Conservation (phyloP, 1,139 yeast species). For the Candida sanyaensis region DNA sequence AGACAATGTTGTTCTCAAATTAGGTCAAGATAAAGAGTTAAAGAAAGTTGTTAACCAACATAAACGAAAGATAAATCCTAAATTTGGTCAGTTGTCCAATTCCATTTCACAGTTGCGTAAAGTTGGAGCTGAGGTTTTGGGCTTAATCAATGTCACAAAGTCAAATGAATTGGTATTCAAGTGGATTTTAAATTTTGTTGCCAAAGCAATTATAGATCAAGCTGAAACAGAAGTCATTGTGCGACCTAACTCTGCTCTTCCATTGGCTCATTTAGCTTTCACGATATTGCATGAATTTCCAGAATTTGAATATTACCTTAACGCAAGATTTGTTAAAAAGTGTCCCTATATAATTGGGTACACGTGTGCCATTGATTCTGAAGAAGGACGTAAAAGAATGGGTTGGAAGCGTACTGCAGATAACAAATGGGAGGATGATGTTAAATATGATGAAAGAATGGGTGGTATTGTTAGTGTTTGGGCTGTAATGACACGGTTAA, state of each 20-base stretch:
- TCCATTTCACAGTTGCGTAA: slow-evolving; percentile 58
- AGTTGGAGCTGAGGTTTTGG: slow-evolving; percentile 53
- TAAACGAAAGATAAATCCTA: slow-evolving; percentile 80
- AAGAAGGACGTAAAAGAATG: slow-evolving; percentile 79
- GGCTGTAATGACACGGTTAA: slow-evolving; percentile 64
- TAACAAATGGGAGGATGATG: slow-evolving; percentile 75
- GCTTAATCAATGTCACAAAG: slow-evolving; percentile 49
- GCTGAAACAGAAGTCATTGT: slow-evolving; percentile 92
- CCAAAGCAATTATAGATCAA: slow-evolving; percentile 85
- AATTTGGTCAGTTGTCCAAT: slow-evolving; percentile 87
- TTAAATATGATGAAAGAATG: slow-evolving; percentile 78
- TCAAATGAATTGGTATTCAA: slow-evolving; percentile 49
- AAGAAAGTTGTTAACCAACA: slow-evolving; percentile 43
- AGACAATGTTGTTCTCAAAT: slow-evolving; percentile 50
- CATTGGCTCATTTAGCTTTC: slow-evolving; percentile 70
- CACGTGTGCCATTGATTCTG: slow-evolving; percentile 73
- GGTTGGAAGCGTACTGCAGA: slow-evolving; percentile 74
- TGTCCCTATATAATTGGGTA: slow-evolving; percentile 90
- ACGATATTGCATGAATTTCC: slow-evolving; percentile 58
- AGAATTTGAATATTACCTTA: slow-evolving; percentile 63
- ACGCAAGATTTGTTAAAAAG: slow-evolving; percentile 85
- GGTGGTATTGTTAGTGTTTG: slow-evolving; percentile 84
- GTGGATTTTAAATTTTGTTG: slow-evolving; percentile 79
- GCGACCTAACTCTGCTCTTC: slow-evolving; percentile 74
- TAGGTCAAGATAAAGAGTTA: slow-evolving; percentile 42